phyloP scores from a whole-genome alignment of 1,284 basidiomycete species.

The Flammula alnicola region DNA sequence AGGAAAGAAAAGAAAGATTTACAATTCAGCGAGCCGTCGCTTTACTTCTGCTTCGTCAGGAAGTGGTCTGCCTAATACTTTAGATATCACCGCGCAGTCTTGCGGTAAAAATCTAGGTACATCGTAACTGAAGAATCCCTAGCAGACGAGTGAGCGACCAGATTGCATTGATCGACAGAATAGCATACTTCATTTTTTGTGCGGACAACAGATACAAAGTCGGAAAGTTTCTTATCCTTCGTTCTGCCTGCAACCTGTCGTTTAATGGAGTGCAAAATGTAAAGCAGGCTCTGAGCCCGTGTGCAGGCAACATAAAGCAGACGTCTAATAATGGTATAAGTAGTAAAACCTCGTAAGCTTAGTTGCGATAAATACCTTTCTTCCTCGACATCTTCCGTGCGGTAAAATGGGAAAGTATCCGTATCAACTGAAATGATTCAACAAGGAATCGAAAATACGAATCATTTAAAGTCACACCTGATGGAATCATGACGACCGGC shows the following conservation, averaged over 20 bases:
- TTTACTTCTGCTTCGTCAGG: slow-evolving; percentile 47
- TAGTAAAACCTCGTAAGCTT: not conserved
- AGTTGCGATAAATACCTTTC: slow-evolving; percentile 60
- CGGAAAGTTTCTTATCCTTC: slow-evolving; percentile 47
- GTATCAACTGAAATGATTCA: slow-evolving; percentile 59
- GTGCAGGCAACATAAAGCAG: slow-evolving; percentile 93
- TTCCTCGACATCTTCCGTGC: slow-evolving; percentile 80
- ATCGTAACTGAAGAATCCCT: slow-evolving; percentile 41
- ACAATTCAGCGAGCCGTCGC: slow-evolving; percentile 52
- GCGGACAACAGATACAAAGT: slow-evolving; percentile 48
- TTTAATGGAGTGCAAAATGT: slow-evolving; percentile 54
- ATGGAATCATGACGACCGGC: slow-evolving; percentile 85
- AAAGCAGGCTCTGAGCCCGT: slow-evolving; percentile 80
- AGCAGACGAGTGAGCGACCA: slow-evolving; percentile 9
- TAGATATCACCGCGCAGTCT: slow-evolving; percentile 41
- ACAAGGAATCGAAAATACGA: slow-evolving; percentile 1
- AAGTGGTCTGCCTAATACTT: slow-evolving; percentile 42
- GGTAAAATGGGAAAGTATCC: slow-evolving; percentile 81
- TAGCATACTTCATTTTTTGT: slow-evolving; percentile 41
- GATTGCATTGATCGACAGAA: slow-evolving; percentile 7
- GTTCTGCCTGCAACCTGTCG: slow-evolving; percentile 59
- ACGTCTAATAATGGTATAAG: slow-evolving; percentile 49
- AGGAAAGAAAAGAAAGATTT: slow-evolving; percentile 22
- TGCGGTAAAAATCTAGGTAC: slow-evolving; percentile 36
- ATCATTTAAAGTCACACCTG: slow-evolving; percentile 45